Evolutionary conservation across 352 stramenopile species (phyloP).

Genomic region (Globisporangium emineosum): DNA sequence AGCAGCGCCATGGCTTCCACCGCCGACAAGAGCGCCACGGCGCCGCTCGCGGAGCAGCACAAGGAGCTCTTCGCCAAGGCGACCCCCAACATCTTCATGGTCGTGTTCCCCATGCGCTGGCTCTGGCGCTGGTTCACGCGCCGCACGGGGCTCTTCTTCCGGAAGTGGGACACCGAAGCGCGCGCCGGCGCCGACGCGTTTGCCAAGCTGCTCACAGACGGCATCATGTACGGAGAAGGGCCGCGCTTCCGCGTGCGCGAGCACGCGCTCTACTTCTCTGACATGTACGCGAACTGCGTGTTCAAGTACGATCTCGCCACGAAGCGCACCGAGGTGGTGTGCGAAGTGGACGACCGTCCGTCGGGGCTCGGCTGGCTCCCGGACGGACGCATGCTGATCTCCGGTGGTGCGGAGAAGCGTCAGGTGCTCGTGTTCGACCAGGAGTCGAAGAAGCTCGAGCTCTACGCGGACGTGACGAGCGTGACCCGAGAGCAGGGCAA

Average conservation of each 20-base stretch:
- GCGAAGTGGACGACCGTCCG: conserved; percentile 42
- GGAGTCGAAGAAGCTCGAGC: conserved; percentile 21
- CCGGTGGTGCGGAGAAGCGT: conserved; percentile 40
- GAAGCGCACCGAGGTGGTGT: conserved; percentile 35
- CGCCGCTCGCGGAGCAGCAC: background rate
- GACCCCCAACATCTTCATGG: conserved; percentile 18
- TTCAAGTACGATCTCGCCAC: conserved; percentile 51
- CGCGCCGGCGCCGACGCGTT: conserved; percentile 25
- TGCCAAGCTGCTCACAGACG: conserved; percentile 30
- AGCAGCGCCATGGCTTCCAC: background rate
- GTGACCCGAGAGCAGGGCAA: conserved; percentile 54
- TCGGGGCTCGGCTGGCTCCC: conserved; percentile 63
- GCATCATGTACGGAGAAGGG: conserved; percentile 53
- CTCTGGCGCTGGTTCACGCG: conserved; percentile 32
- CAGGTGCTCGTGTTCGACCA: conserved; percentile 44
- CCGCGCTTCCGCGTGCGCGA: conserved; percentile 54
- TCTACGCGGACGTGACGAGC: conserved; percentile 50
- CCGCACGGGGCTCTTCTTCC: conserved; percentile 16
- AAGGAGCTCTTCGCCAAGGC: conserved; percentile 20
- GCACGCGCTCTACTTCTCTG: conserved; percentile 58
- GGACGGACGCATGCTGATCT: conserved; percentile 58
- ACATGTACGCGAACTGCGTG: conserved; percentile 64
- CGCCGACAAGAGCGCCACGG: background rate
- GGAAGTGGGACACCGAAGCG: conserved; percentile 16
- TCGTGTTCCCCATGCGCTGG: conserved; percentile 24